phyloP scores from a whole-genome alignment of 331 rosid genomes.

The Phaseolus coccineus region DNA sequence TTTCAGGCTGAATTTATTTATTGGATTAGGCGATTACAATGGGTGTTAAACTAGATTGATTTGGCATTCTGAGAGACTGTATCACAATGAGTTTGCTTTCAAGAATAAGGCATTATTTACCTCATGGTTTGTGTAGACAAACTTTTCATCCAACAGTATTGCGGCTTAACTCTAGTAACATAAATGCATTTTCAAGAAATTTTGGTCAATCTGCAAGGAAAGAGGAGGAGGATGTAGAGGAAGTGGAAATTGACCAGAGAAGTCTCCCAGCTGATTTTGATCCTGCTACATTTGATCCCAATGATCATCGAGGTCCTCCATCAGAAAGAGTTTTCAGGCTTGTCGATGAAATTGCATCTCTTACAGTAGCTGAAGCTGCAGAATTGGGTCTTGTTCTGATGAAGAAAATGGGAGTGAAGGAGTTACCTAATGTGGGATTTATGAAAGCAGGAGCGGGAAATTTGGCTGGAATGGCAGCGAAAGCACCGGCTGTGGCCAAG shows the following conservation, averaged over 20 bases:
- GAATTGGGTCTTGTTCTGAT: slow-evolving; percentile 69
- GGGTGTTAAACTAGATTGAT: slow-evolving; percentile 29
- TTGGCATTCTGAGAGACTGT: slow-evolving; percentile 26
- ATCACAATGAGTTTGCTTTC: slow-evolving; percentile 59
- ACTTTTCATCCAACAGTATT: slow-evolving; percentile 27
- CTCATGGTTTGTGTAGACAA: slow-evolving; percentile 49
- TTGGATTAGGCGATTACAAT: slow-evolving; percentile 23
- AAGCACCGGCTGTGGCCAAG: slow-evolving; percentile 59
- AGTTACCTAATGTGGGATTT: slow-evolving; percentile 61
- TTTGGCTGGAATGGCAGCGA: slow-evolving; percentile 59
- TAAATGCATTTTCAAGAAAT: slow-evolving; percentile 49
- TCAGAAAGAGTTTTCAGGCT: slow-evolving; percentile 73
- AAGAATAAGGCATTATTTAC: slow-evolving; percentile 60
- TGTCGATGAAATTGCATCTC: slow-evolving; percentile 77
- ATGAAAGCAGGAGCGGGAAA: slow-evolving; percentile 73
- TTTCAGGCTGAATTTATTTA: slow-evolving; percentile 42
- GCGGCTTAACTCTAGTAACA: slow-evolving; percentile 31
- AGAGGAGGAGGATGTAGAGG: slow-evolving; percentile 71
- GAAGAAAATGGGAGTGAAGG: slow-evolving; percentile 66
- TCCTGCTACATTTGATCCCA: slow-evolving; percentile 76
- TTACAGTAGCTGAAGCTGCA: slow-evolving; percentile 71
- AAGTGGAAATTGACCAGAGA: slow-evolving; percentile 79
- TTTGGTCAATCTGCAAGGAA: slow-evolving; percentile 68
- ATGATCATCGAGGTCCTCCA: slow-evolving; percentile 79
- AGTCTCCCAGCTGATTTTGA: slow-evolving; percentile 89